Evolutionary conservation across 2,329 filamentous ascomycete genomes (phyloP).

Genomic region (Cladorrhinum sp.): DNA sequence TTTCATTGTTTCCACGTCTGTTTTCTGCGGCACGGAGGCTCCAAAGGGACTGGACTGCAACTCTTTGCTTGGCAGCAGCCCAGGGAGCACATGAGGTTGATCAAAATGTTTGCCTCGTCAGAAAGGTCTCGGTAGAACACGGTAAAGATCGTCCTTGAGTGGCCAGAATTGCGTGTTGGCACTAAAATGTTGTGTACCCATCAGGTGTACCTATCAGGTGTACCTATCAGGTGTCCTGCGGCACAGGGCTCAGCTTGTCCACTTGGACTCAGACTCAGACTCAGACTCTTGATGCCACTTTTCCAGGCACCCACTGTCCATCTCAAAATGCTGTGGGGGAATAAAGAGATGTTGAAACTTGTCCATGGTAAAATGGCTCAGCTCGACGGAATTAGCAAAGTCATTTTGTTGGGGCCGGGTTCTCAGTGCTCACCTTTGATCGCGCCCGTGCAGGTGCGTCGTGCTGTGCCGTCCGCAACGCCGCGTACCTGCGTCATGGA

Average conservation of each 20-base stretch:
- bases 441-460: background rate
- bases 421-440: background rate
- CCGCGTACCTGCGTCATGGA: background rate
- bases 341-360: no score
- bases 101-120: background rate
- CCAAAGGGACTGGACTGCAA: background rate
- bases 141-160: background rate
- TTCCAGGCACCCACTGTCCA: no score
- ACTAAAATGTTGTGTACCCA: background rate
- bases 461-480: background rate
- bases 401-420: background rate
- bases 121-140: background rate
- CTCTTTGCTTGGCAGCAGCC: no score
- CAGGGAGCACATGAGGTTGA: no score
- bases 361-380: background rate
- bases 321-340: background rate
- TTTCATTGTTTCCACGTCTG: background rate
- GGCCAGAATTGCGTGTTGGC: background rate
- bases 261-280: no score
- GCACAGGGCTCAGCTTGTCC: background rate
- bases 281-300: no score
- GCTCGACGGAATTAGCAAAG: background rate
- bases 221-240: no score
- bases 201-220: no score
- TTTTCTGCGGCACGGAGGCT: background rate